phyloP scores from a whole-genome alignment of 441 rosid species.

The Raphanus hybrid region DNA sequence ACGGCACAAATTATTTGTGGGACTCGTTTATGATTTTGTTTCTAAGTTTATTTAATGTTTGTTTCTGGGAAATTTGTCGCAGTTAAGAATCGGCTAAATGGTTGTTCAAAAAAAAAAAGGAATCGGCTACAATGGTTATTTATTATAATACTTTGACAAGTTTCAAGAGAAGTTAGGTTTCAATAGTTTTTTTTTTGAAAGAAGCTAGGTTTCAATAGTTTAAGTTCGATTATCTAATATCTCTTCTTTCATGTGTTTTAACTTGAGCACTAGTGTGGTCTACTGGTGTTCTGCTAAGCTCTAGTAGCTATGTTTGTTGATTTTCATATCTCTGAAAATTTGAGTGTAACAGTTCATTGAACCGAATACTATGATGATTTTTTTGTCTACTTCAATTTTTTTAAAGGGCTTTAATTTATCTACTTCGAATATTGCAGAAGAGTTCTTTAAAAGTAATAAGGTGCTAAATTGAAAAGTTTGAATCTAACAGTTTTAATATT shows the following conservation, averaged over 20 bases:
- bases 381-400: too few relatives aligned
- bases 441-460: background rate
- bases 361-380: background rate
- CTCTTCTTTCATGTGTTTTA: background rate
- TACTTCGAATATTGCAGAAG: background rate
- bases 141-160: conserved; percentile 12
- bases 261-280: background rate
- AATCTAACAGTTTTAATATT: background rate
- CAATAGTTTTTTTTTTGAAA: background rate
- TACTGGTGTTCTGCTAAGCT: background rate
- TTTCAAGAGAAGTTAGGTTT: conserved; percentile 15
- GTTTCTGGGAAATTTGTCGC: conserved; percentile 15
- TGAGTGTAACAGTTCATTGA: background rate
- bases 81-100: conserved; percentile 6
- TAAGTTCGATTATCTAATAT: background rate
- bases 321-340: background rate
- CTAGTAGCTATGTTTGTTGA: background rate
- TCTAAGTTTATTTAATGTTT: background rate
- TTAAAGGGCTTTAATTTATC: background rate
- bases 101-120: background rate
- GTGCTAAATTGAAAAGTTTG: background rate
- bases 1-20: conserved; percentile 23
- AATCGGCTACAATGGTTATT: background rate
- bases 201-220: background rate
- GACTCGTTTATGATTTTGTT: background rate